phyloP scores from a whole-genome alignment of 164 flowering plant genomes.

The Liriodendron chinense region DNA sequence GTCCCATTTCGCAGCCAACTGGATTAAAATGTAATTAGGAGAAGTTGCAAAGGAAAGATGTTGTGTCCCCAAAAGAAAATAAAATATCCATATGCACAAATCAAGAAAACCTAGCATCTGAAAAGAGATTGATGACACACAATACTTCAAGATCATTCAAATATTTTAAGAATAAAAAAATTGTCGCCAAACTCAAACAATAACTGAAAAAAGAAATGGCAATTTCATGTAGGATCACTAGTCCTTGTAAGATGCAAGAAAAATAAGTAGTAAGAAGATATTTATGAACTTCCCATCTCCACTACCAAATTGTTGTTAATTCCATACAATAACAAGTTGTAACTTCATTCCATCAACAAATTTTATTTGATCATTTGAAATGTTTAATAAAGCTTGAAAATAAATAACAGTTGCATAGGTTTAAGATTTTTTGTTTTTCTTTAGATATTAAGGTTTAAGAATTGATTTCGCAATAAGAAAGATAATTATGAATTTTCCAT shows the following conservation, averaged over 20 bases:
- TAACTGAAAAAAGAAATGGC: neutral
- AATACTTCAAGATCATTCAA: neutral
- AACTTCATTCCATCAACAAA: too few species aligned
- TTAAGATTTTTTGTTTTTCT: too few species aligned
- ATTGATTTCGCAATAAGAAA: too few species aligned
- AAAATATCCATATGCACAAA: neutral
- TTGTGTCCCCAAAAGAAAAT: neutral
- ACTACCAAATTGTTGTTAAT: too few species aligned
- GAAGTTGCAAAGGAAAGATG: neutral
- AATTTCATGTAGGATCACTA: neutral
- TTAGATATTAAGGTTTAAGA: too few species aligned
- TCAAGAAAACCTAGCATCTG: neutral
- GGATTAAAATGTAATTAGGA: conserved; percentile 9
- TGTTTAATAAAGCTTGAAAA: too few species aligned
- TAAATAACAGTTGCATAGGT: too few species aligned
- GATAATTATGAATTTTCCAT: too few species aligned
- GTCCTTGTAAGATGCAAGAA: neutral
- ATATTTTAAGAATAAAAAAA: neutral
- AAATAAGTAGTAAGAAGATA: too few species aligned
- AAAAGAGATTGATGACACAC: neutral
- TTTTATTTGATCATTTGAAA: too few species aligned
- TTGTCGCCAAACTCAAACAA: neutral
- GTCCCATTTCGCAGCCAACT: conserved; percentile 69
- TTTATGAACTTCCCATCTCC: neutral
- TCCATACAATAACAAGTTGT: too few species aligned